Base-by-base conservation (phyloP, 768 basidiomycete genomes). In the Zangia roseola region DNA sequence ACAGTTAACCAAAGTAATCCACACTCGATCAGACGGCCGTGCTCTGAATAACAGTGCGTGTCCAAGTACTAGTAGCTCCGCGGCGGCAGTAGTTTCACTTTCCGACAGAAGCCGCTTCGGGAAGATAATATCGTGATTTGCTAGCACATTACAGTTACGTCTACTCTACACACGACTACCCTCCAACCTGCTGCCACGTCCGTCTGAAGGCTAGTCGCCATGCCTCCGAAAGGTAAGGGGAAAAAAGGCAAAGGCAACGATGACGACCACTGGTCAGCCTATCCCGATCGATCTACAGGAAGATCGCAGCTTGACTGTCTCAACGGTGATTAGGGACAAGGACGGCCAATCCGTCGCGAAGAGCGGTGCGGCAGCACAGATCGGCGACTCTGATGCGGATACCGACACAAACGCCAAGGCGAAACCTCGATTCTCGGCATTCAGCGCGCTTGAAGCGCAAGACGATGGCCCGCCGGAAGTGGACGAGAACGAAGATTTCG, bases 181-280 rank as follows among this genome's bases (percentile, higher is more conserved):
- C 39, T 37, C 36, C 31, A 16, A 33, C 44, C 38, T 45, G 30
- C 40, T 28, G 24, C 37, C 9, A 24, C 47, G 25, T 42, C 14
- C 20, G 25, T 17, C 35, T 10, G 23, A 43, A 39, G 34, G 21
- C 33, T 7, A 21, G 39, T 41, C 53, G 9, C 42, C 31, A 68
- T 68, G 69, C 48, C 84, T 26, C 83, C 84, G 24, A 85, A 86
- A 65, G 79, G 75, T 64, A 91, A 91, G 64, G 92, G 86, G 55
- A 95, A 94, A 75, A 94, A 93, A 62, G 82, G 78, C 25, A 93
- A 93, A 73, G 86, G 83, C 59, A 75, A 74, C 37, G 83, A 86
- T 57, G 91, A 94, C 55, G 84, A 55, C 39, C 88, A 79, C 71
- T 95, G 92, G 92, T 91, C 53, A 52, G 72, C 56, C 44, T 41